Conservation (phyloP, 768 basidiomycete species). For the Austroboletus eburneus region DNA sequence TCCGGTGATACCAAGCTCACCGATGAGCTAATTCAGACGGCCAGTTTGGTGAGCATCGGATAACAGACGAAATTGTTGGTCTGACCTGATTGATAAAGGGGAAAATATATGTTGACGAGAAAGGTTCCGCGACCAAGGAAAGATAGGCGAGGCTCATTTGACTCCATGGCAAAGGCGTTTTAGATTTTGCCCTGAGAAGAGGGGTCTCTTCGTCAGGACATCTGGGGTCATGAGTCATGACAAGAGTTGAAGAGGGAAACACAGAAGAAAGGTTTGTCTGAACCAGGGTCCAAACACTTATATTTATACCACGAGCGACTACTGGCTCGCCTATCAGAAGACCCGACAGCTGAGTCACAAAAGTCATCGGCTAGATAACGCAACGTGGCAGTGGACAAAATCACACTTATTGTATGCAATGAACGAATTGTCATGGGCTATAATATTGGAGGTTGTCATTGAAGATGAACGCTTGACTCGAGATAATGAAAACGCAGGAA, state of each 20-base stretch:
- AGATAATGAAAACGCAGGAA: too few relatives aligned
- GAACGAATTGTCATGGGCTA: background rate
- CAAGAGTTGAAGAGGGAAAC: background rate
- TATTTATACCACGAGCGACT: slow-evolving; percentile 33
- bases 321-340: slow-evolving; percentile 33
- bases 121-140: slow-evolving; percentile 52
- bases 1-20: too few relatives aligned
- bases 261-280: background rate
- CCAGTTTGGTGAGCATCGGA: background rate
- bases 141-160: slow-evolving; percentile 47
- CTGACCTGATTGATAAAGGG: too few relatives aligned
- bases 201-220: slow-evolving; percentile 40
- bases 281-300: slow-evolving; percentile 41
- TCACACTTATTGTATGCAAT: background rate
- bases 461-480: too few relatives aligned
- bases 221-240: slow-evolving; percentile 36
- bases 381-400: background rate
- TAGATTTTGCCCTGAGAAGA: slow-evolving; percentile 35
- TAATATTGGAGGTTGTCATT: too few relatives aligned
- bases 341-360: background rate
- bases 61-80: background rate
- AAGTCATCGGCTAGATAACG: slow-evolving; percentile 20
- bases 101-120: slow-evolving; percentile 50
- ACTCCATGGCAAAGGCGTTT: slow-evolving; percentile 47
- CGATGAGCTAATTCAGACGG: too few relatives aligned